Evolutionary conservation across 2,329 filamentous ascomycete species (phyloP).

Genomic region (Beauveria caledonica): DNA sequence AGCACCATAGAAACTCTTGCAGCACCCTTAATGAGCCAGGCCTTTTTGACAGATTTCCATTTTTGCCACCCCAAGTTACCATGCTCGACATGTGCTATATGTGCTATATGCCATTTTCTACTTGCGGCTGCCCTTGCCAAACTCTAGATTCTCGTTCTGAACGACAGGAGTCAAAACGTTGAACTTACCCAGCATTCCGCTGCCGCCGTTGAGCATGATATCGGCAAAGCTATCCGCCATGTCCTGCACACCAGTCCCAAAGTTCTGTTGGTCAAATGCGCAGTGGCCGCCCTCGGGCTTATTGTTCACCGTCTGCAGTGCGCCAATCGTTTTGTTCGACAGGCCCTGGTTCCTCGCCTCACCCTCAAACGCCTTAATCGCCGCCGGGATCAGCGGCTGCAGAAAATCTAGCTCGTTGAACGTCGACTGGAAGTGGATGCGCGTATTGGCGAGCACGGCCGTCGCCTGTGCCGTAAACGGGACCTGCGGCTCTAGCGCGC

Average conservation of each 20-base stretch:
- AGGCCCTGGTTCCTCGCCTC: conserved; percentile 36
- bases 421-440: conserved; percentile 50
- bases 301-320: conserved; percentile 49
- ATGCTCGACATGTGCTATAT: not conserved
- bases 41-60: no score
- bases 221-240: conserved; percentile 44
- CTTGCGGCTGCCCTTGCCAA: not conserved
- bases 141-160: conserved; percentile 1
- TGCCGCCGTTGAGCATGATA: conserved; percentile 42
- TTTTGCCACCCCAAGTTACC: not conserved
- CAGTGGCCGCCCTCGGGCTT: conserved; percentile 49
- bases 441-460: conserved; percentile 35
- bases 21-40: no score
- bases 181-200: conserved; percentile 39
- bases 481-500: conserved; percentile 45
- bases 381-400: conserved; percentile 41
- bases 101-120: not conserved
- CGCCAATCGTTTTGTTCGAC: conserved; percentile 34
- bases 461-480: conserved; percentile 32
- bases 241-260: conserved; percentile 49
- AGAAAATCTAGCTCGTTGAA: conserved; percentile 40
- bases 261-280: conserved; percentile 46
- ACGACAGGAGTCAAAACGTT: conserved; percentile 23
- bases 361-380: conserved; percentile 43
- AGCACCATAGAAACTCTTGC: no score